Conservation (phyloP, 2,329 filamentous ascomycete species). For the Colletotrichum sp. region DNA sequence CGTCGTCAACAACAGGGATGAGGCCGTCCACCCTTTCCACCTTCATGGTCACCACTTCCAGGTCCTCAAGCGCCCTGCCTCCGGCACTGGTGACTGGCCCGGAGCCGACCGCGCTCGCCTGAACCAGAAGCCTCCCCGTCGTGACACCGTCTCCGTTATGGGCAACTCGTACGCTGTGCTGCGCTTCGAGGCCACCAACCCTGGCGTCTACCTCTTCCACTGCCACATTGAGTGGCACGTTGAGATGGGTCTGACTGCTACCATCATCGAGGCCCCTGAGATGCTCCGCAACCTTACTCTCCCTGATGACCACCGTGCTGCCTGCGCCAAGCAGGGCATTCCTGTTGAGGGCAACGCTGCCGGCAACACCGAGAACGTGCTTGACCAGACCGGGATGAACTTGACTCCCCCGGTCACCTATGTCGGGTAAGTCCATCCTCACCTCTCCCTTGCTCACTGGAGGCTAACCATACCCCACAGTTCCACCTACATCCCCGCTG, state of each 20-base stretch:
- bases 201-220: constrained; percentile 61
- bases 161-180: constrained; percentile 52
- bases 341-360: constrained; percentile 69
- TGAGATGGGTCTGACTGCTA: constrained; percentile 60
- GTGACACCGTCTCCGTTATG: constrained; percentile 44
- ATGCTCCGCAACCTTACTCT: constrained; percentile 60
- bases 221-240: constrained; percentile 69
- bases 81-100: constrained; percentile 40
- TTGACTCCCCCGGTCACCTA: constrained; percentile 52
- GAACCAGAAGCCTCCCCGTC: constrained; percentile 32
- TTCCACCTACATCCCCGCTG: background rate
- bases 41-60: constrained; percentile 63
- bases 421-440: constrained; percentile 43
- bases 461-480: background rate
- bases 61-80: constrained; percentile 47
- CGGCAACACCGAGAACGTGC: constrained; percentile 61
- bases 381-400: constrained; percentile 59
- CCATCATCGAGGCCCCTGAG: constrained; percentile 60
- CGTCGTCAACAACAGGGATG: constrained; percentile 55
- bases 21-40: constrained; percentile 55
- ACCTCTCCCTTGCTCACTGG: background rate
- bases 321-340: constrained; percentile 48
- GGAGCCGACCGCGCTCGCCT: constrained; percentile 30
- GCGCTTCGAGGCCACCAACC: constrained; percentile 57
- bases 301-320: constrained; percentile 60